A percentile compares a stretch with the other conserved stretches of the same genome.
Conservation (phyloP, 805 yeast genomes). For the Cyberlindnera maritima region DNA sequence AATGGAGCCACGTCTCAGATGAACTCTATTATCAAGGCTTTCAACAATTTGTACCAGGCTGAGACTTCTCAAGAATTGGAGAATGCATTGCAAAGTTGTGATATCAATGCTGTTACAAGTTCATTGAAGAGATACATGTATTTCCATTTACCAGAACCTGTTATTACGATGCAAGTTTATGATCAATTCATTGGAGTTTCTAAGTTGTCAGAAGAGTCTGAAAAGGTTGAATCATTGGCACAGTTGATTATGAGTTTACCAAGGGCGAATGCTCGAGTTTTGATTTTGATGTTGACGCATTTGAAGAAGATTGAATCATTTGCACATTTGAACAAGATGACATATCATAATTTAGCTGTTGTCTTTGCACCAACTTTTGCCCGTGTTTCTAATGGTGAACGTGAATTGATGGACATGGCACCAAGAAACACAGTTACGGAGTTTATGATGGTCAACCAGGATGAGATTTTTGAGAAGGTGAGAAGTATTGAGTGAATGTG, state of each 20-base stretch:
- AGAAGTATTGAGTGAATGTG: conserved; percentile 1
- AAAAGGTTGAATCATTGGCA: conserved; percentile 39
- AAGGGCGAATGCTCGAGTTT: conserved; percentile 56
- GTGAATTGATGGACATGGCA: conserved; percentile 84
- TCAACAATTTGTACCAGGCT: conserved; percentile 26
- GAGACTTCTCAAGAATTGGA: conserved; percentile 36
- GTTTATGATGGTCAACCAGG: conserved; percentile 53
- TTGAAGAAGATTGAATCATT: conserved; percentile 54
- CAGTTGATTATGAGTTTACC: conserved; percentile 57
- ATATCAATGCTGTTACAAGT: conserved; percentile 83
- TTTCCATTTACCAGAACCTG: conserved; percentile 72
- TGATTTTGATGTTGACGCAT: conserved; percentile 61
- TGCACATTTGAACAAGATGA: conserved; percentile 72
- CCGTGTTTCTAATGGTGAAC: conserved; percentile 72
- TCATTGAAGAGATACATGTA: conserved; percentile 86
- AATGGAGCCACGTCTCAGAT: conserved; percentile 49
- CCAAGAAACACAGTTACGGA: conserved; percentile 77
- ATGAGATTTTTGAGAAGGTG: conserved; percentile 31
- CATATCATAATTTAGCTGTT: conserved; percentile 73
- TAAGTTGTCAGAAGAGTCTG: conserved; percentile 27
- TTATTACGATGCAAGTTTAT: conserved; percentile 69
- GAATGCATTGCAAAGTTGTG: conserved; percentile 44
- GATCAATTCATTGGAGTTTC: conserved; percentile 61
- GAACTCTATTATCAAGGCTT: conserved; percentile 33
- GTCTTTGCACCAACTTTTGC: conserved; percentile 94